Evolutionary conservation across 1,284 basidiomycete genomes (phyloP), one percentile per base, ranked within the genome.

Genomic region (Rugosomyces carneus): DNA sequence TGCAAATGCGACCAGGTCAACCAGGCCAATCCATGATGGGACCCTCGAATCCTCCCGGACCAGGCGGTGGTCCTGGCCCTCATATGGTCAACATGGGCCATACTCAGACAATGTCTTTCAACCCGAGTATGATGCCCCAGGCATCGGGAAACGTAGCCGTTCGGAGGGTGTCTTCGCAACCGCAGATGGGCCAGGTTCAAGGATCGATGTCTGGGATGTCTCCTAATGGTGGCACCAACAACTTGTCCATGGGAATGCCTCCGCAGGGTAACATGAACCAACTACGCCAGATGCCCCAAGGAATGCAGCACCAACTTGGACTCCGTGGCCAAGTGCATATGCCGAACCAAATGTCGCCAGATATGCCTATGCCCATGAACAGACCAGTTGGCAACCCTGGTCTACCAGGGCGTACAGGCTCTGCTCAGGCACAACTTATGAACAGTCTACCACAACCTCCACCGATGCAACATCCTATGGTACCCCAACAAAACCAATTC

Each of bases 131-230:
- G 43, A 44, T 46, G 39, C n/a, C 34, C 31, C 49, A 51, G 16
- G 34, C 34, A 5, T 15, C 42, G 7, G 48, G 44, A 38, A 47
- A 42, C 18, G 16, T 42, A 15, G 29, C 37, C 5, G 47, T 49
- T 34, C 36, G 79, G 52, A 73, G 78, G 57, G 71, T 73, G 16
- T 61, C 66, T 53, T 76, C 78, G 18, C 78, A 81, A 58, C 70
- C 75, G 13, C 66, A 66, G 47, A 59, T 76, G 53, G 72, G 67
- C 53, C 61, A 55, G 24, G 47, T 39, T 11, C 48, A 59, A 36
- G 62, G 44, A 16, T 64, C 67, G 53, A 62, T 69, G 24, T 57
- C 58, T 31, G 62, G 61, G 37, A 70, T 76, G 58, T 69, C 71
- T 49, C 63, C 43, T 53, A 56, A 42, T 29, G 32, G 53, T 27